Percentiles rank a stretch among this genome's conserved stretches.
These are phyloP conservation scores for Glebionis coronaria DNA, from an alignment of 129 eudicot species.

Conservation along the genomic window DNA sequence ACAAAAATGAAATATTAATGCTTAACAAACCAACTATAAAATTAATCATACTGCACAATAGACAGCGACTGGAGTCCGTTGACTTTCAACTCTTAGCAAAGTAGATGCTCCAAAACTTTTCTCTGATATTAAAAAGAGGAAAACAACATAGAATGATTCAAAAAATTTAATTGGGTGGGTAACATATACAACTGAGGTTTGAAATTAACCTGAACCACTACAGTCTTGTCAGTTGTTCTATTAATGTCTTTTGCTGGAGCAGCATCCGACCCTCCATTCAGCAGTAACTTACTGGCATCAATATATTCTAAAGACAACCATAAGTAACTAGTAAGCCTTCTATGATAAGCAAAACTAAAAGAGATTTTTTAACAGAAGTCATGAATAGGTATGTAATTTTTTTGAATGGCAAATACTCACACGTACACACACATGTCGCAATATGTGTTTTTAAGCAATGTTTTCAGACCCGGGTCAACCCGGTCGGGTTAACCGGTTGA, in stretches of 20 bases:
- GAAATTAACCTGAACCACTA: constrained; percentile 70
- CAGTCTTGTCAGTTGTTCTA: constrained; percentile 59
- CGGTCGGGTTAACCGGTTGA: too few species aligned
- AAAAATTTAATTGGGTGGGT: background rate
- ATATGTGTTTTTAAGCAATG: too few species aligned
- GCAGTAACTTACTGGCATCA: constrained; percentile 73
- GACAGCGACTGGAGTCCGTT: constrained; percentile 87
- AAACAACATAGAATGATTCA: background rate
- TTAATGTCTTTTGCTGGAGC: constrained; percentile 58
- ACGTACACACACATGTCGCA: too few species aligned
- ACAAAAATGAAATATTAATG: background rate
- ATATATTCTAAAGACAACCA: constrained; percentile 19
- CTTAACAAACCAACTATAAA: background rate
- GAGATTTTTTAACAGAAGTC: too few species aligned
- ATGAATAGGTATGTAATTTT: too few species aligned
- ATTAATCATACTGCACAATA: constrained; percentile 65
- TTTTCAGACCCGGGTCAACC: too few species aligned
- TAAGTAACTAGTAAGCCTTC: too few species aligned
- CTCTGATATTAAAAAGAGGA: constrained; percentile 6
- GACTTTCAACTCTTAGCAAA: too few species aligned
- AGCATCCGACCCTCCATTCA: constrained; percentile 47
- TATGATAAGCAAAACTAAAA: background rate
- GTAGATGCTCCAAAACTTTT: constrained; percentile 77
- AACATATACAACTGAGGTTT: background rate
- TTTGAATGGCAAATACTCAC: too few species aligned